These are phyloP conservation scores for Bacterosira constricta DNA, from an alignment of 108 stramenopile genomes.

Conservation along the genomic window DNA sequence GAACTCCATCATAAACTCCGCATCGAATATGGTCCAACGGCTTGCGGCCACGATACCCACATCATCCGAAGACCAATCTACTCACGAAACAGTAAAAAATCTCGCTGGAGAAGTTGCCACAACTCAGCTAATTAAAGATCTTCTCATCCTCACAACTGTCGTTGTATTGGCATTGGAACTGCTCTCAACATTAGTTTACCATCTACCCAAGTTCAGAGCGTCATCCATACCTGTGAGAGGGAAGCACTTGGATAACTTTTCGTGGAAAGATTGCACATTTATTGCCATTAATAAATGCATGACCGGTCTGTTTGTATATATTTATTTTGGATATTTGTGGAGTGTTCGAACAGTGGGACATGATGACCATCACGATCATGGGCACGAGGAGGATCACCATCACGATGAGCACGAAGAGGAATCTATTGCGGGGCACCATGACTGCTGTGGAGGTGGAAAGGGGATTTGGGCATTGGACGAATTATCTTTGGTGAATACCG, in stretches of 20 bases:
- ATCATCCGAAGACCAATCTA: slow-evolving; percentile 1
- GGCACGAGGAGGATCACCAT: background rate
- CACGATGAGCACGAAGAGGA: background rate
- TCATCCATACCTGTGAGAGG: slow-evolving; percentile 80
- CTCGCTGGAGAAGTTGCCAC: slow-evolving; percentile 13
- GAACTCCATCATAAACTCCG: background rate
- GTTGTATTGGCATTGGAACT: slow-evolving; percentile 33
- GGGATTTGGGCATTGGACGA: slow-evolving; percentile 60
- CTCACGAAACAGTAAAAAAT: background rate
- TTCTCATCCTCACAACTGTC: slow-evolving; percentile 21
- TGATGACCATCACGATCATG: slow-evolving; percentile 23
- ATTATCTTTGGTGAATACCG: slow-evolving; percentile 38
- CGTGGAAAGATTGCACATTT: slow-evolving; percentile 58
- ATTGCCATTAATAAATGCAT: slow-evolving; percentile 74
- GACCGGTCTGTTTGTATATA: slow-evolving; percentile 84
- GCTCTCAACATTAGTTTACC: slow-evolving; percentile 24
- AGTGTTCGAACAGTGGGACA: slow-evolving; percentile 22
- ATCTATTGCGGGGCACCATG: background rate
- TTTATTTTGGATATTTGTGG: slow-evolving; percentile 64
- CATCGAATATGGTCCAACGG: slow-evolving; percentile 11
- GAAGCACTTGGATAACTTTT: slow-evolving; percentile 83
- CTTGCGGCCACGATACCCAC: slow-evolving; percentile 34
- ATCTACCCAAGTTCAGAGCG: slow-evolving; percentile 15
- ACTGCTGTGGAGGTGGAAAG: slow-evolving; percentile 29
- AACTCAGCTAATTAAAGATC: slow-evolving; percentile 20